Base-by-base conservation (phyloP, 1,284 basidiomycete species). In the Pholiota adiposa region DNA sequence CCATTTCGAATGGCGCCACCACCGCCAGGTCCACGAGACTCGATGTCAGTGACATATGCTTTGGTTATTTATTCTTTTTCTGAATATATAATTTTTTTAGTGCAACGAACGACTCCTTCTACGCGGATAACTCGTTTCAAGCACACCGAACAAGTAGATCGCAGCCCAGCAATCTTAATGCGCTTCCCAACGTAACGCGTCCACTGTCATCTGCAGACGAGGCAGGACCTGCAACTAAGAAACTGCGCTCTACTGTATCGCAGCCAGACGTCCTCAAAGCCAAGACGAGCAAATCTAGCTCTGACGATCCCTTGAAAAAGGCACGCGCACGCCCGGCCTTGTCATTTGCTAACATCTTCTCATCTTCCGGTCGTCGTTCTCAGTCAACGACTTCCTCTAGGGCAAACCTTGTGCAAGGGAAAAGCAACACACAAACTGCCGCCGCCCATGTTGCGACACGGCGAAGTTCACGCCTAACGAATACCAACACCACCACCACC, bases 151-250 rank as follows among this genome's bases (percentile, higher is more conserved):
- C 68, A 43, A 73, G 74, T 68, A 75, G 78, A 65, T 73, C 72
- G 57, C 73, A 81, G 61, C 71, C 79, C 57, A 64, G 66, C 27
- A 72, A 73, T 60, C 67, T 69, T 41, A 73, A 71, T n/a, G 69
- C 75, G 36, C 75, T 67, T 41, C 82, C 72, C 77, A 79, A 70
- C 75, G 73, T 81, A 58, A 80, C 85, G 48, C 85, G 90, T 58
- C 87, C 89, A 25, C 83, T 92, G 63, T 91, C 89, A 63, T 92
- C 90, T 54, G 85, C 89, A 55, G 90, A 93, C 71, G 90, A 93
- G 77, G 80, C 83, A 58, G 90, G 90, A 46, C 90, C 90, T 50
- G 86, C 84, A 55, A 82, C 83, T 63, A 93, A 93, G 77, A 88
- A 85, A 71, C 73, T 89, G 64, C 86, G 90, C 57, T 85, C 89